These are phyloP conservation scores for Waltergamsia citrina DNA, from an alignment of 2,329 filamentous ascomycete species.

Conservation along the genomic window DNA sequence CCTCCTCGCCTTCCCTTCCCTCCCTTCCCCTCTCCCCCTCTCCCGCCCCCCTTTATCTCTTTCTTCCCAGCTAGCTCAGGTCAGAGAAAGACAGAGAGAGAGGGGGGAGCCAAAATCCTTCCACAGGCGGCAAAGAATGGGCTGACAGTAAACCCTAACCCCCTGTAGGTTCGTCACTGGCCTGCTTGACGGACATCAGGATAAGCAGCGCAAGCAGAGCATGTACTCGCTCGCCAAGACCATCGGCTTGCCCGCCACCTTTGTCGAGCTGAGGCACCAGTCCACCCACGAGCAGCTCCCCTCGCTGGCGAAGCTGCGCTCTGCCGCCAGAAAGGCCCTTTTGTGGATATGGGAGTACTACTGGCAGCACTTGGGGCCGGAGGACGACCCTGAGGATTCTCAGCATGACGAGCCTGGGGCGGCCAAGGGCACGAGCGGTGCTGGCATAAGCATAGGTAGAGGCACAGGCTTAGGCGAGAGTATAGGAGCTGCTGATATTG, in stretches of 20 bases:
- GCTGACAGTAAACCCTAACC: background rate
- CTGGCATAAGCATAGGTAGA: too few relatives aligned
- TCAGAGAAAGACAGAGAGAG: too few relatives aligned
- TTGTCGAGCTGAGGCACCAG: constrained; percentile 84
- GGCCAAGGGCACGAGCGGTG: too few relatives aligned
- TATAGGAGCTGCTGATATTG: too few relatives aligned
- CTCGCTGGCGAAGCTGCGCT: constrained; percentile 61
- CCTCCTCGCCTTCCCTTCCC: background rate
- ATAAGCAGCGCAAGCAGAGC: constrained; percentile 56
- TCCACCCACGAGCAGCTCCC: constrained; percentile 85
- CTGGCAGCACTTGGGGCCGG: constrained; percentile 48
- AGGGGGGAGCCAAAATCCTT: too few relatives aligned
- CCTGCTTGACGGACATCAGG: constrained; percentile 64
- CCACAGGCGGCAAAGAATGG: too few relatives aligned
- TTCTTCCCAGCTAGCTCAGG: background rate
- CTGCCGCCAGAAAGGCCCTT: constrained; percentile 60
- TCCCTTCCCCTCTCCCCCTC: background rate
- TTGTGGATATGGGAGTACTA: constrained; percentile 87
- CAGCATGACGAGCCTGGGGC: background rate
- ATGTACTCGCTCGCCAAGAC: constrained; percentile 65
- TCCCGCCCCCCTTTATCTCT: constrained; percentile 1
- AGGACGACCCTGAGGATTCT: too few relatives aligned
- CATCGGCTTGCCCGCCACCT: constrained; percentile 62
- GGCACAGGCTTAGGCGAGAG: too few relatives aligned
- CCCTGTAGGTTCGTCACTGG: constrained; percentile 66